These are phyloP conservation scores for Vitis hybrid DNA, from an alignment of 177 flowering plant genomes.

Conservation along the genomic window DNA sequence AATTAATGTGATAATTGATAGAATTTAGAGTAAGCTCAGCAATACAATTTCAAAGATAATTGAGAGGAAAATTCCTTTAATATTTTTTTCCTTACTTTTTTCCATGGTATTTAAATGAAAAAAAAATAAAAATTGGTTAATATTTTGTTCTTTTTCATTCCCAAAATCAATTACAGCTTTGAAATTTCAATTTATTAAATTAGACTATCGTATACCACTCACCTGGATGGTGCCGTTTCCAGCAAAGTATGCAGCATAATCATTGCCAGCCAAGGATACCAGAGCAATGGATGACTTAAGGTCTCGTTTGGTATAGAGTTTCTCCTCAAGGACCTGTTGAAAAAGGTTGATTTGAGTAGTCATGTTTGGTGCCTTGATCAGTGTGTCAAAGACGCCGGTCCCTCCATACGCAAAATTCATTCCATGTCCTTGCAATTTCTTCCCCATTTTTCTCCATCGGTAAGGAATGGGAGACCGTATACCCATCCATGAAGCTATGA, in stretches of 20 bases:
- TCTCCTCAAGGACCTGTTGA: constrained; percentile 31
- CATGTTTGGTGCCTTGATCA: constrained; percentile 49
- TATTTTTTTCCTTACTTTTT: too few species aligned
- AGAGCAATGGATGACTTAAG: constrained; percentile 47
- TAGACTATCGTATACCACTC: neutral
- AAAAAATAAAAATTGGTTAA: too few species aligned
- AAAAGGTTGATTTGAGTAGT: constrained; percentile 52
- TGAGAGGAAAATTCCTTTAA: too few species aligned
- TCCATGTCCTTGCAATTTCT: constrained; percentile 24
- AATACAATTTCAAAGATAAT: too few species aligned
- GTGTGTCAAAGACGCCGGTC: constrained; percentile 60
- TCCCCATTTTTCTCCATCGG: constrained; percentile 19
- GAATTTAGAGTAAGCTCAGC: too few species aligned
- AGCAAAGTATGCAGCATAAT: constrained; percentile 34
- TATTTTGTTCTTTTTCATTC: too few species aligned
- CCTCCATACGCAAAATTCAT: constrained; percentile 76
- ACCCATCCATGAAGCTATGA: constrained; percentile 48
- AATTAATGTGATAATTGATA: too few species aligned
- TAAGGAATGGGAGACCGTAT: constrained; percentile 49
- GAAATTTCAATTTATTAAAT: too few species aligned
- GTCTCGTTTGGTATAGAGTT: constrained; percentile 21
- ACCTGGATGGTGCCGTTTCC: constrained; percentile 28
- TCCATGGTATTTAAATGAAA: too few species aligned
- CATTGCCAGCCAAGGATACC: constrained; percentile 60
- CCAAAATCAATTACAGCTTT: too few species aligned